Conservation (phyloP, 2,329 filamentous ascomycete genomes). For the Penicillium sp. region DNA sequence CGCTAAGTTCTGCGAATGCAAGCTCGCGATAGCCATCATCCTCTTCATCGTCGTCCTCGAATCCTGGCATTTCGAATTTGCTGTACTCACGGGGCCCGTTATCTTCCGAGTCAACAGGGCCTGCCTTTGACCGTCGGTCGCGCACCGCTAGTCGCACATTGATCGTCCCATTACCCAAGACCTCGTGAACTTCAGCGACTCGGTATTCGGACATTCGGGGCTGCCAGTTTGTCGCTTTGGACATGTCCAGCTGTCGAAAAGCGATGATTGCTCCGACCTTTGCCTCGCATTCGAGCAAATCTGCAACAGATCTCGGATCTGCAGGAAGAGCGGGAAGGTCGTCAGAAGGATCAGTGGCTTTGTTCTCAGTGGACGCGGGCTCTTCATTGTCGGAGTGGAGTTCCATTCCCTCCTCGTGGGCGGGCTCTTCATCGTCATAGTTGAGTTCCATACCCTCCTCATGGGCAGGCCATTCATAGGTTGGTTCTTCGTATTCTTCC, state of each 20-base stretch:
- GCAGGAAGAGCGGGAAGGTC: slow-evolving; percentile 49
- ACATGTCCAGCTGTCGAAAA: slow-evolving; percentile 47
- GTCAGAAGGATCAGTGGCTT: slow-evolving; percentile 27
- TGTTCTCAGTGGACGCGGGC: slow-evolving; percentile 10
- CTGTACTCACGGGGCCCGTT: slow-evolving; percentile 70
- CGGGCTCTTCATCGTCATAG: slow-evolving; percentile 38
- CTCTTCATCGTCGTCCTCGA: slow-evolving; percentile 53
- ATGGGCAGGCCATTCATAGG: slow-evolving; percentile 7
- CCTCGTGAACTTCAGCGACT: slow-evolving; percentile 61
- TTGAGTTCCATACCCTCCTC: slow-evolving; percentile 26
- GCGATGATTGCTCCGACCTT: slow-evolving; percentile 42
- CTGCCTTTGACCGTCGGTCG: slow-evolving; percentile 59
- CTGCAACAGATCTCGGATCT: slow-evolving; percentile 61
- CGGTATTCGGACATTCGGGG: slow-evolving; percentile 51
- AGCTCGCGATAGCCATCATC: slow-evolving; percentile 61
- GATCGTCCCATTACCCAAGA: slow-evolving; percentile 53
- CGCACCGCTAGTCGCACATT: slow-evolving; percentile 64
- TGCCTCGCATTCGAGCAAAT: slow-evolving; percentile 31
- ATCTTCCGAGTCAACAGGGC: slow-evolving; percentile 53
- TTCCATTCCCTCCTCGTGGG: slow-evolving; percentile 5
- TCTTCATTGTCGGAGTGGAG: slow-evolving; percentile 43
- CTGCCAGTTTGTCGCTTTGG: slow-evolving; percentile 46
- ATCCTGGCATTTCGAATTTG: slow-evolving; percentile 70
- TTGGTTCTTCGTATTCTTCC: slow-evolving; percentile 28
- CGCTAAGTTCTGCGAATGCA: slow-evolving; percentile 59